A percentile compares a stretch with the other conserved stretches of the same genome.
Conservation (phyloP, 345 rosid genomes). For the Citrus medica region DNA sequence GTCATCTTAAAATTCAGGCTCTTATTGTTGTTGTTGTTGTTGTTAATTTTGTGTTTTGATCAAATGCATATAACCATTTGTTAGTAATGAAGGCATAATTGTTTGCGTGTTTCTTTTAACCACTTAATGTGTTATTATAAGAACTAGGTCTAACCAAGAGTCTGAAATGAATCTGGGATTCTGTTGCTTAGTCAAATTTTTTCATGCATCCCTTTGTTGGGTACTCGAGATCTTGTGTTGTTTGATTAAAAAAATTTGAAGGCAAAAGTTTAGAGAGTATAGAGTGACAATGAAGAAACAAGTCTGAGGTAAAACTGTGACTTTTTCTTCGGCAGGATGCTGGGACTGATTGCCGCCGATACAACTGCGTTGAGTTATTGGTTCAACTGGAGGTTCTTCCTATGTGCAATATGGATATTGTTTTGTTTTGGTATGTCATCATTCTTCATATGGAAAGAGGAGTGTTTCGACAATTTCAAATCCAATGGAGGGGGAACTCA, state of each 20-base stretch:
- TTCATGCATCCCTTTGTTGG: neutral
- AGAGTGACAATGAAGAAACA: neutral
- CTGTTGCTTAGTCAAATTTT: neutral
- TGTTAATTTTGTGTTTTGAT: neutral
- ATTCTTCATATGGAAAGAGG: slow-evolving; percentile 45
- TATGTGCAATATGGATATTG: slow-evolving; percentile 56
- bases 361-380: slow-evolving; percentile 48
- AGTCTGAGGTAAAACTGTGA: neutral
- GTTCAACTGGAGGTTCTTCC: slow-evolving; percentile 69
- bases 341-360: slow-evolving; percentile 17
- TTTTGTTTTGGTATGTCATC: slow-evolving; percentile 35
- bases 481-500: slow-evolving; percentile 22
- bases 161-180: neutral
- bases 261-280: neutral
- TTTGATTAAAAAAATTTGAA: neutral
- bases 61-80: neutral
- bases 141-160: neutral
- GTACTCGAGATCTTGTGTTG: neutral
- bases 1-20: too few relatives aligned
- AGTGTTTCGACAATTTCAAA: slow-evolving; percentile 27
- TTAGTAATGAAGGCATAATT: neutral
- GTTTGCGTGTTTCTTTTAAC: neutral
- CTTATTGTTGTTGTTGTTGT: too few relatives aligned
- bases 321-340: slow-evolving; percentile 33
- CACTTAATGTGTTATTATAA: neutral